Percentiles rank a stretch among this genome's conserved stretches.
phyloP scores from a whole-genome alignment of 805 yeast species.

The Yamadazyma tumulicola region DNA sequence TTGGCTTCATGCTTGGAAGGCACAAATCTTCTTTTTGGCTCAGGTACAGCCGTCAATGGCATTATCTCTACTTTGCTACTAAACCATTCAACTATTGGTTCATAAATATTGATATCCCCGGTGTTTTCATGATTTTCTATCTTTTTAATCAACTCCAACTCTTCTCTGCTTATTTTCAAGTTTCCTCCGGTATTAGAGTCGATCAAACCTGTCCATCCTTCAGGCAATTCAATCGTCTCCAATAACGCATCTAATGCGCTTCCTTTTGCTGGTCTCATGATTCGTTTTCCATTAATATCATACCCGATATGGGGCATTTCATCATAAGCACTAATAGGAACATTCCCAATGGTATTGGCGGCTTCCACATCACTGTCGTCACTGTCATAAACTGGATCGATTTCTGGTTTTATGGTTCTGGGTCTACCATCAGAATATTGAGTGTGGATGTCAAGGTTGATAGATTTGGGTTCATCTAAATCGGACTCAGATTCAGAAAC shows the following conservation, averaged over 20 bases:
- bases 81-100: conserved; percentile 95
- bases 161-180: conserved; percentile 81
- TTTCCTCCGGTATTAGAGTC: conserved; percentile 86
- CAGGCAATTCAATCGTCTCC: conserved; percentile 90
- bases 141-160: conserved; percentile 80
- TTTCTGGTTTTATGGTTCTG: conserved; percentile 81
- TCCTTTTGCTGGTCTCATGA: conserved; percentile 98
- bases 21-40: conserved; percentile 94
- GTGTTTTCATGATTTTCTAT: conserved; percentile 82
- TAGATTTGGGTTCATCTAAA: conserved; percentile 52
- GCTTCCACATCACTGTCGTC: conserved; percentile 87
- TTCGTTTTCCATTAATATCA: conserved; percentile 94
- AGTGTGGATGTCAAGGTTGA: conserved; percentile 39
- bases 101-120: conserved; percentile 80
- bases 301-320: conserved; percentile 97
- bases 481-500: conserved; percentile 35
- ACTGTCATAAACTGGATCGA: conserved; percentile 89
- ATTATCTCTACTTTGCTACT: conserved; percentile 76
- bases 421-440: conserved; percentile 74
- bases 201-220: conserved; percentile 97
- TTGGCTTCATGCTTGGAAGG: conserved; percentile 97
- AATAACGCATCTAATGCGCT: conserved; percentile 87
- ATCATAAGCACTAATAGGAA: conserved; percentile 91
- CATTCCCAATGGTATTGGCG: conserved; percentile 85
- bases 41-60: conserved; percentile 93